Conservation (phyloP, 2,329 filamentous ascomycete genomes). For the Xylogone sp. region DNA sequence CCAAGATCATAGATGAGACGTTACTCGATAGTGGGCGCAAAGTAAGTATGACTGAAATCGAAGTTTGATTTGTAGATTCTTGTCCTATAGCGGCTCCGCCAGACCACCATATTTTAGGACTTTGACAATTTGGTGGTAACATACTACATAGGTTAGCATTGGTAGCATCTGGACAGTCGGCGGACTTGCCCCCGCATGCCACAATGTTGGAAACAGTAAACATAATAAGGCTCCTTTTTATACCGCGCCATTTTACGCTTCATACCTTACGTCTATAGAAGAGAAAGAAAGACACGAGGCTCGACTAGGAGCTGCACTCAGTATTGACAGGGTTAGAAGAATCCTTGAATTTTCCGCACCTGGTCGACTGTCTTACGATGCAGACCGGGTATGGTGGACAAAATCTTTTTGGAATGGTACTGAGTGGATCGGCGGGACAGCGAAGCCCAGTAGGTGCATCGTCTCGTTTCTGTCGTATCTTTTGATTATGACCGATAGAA, state of each 20-base stretch:
- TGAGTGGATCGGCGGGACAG: constrained; percentile 21
- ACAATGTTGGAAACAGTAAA: constrained; percentile 60
- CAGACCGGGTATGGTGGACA: background rate
- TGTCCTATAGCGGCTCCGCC: too few relatives aligned
- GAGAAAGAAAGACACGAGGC: constrained; percentile 67
- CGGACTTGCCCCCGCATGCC: constrained; percentile 55
- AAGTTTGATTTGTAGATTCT: constrained; percentile 6
- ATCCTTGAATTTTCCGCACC: constrained; percentile 54
- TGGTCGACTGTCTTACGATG: too few relatives aligned
- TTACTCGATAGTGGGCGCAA: constrained; percentile 21
- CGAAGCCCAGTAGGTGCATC: constrained; percentile 16
- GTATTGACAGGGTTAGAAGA: constrained; percentile 67
- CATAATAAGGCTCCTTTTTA: constrained; percentile 70
- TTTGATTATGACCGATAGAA: background rate
- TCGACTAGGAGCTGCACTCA: constrained; percentile 74
- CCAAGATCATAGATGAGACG: too few relatives aligned
- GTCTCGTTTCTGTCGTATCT: too few relatives aligned
- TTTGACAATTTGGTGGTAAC: background rate
- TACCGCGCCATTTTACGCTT: constrained; percentile 44
- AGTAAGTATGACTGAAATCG: constrained; percentile 15
- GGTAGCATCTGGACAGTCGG: constrained; percentile 77
- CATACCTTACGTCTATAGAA: constrained; percentile 45
- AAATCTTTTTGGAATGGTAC: constrained; percentile 31
- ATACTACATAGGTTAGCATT: constrained; percentile 49
- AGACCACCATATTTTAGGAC: too few relatives aligned